Base-by-base conservation (phyloP, 352 stramenopile species). In the Blastocystis hominis region DNA sequence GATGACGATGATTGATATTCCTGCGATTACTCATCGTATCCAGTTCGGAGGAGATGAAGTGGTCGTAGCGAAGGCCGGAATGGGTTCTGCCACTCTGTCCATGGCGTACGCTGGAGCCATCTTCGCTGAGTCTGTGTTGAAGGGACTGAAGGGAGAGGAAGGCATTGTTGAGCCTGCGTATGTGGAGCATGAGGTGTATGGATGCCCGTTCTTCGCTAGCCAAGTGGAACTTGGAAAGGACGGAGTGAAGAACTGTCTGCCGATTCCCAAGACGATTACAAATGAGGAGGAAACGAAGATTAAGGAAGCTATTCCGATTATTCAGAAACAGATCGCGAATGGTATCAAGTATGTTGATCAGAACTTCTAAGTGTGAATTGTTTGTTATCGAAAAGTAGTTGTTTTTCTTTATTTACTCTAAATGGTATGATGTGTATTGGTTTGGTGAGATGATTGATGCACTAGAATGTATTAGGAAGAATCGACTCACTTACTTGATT, bases 91-190 rank as follows among this genome's bases (percentile, higher is more conserved):
- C 84, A 99, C 97, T 77, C 93, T 99, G 53, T 98, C 93, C 69
- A 99, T 99, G 97, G 97, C 97, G 2, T 98, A 98, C 91, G 96
- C 96, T 44, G 97, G 95, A 44, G 96, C 95, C 10, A 89, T 97
- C 88, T 99, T 99, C 91, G 91, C 93, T 7, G 91, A 92, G 88
- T 92, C 92, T 88, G 92, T 99, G 2, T 90, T 99, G 24, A 93
- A 96, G 89, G 97, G 96, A 75, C 94, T 98, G 88, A 92, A 93
- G 88, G 97, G 97, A 53, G 93, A 94, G 86, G 93, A 96, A 89
- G 92, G 94, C 89, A 91, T 99, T 9, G 91, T 96, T 53, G 96
- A 98, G 91, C 98, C 95, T 92, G 94, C 96, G 50, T 99, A 95
- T 91, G 96, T 98, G 56, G 92, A 98, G 90, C 97, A 96, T 90